These are phyloP conservation scores for Apiospora pterosperma DNA, from an alignment of 2,329 filamentous ascomycete genomes.

Conservation along the genomic window DNA sequence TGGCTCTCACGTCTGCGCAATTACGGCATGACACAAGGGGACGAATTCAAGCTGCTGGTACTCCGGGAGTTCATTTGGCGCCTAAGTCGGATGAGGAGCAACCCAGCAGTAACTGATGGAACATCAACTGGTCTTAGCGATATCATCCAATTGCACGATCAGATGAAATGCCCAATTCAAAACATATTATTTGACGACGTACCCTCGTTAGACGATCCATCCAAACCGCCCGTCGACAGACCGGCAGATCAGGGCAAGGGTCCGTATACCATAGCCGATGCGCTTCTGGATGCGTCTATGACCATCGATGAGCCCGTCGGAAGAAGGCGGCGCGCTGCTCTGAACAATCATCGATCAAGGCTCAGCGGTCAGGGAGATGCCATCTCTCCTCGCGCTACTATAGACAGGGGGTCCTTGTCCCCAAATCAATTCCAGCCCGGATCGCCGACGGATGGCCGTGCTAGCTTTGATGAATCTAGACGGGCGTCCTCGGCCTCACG, in stretches of 20 bases:
- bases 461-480: conserved; percentile 35
- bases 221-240: conserved; percentile 27
- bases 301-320: conserved; percentile 70
- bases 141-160: conserved; percentile 70
- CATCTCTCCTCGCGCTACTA: conserved; percentile 33
- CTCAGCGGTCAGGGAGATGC: conserved; percentile 32
- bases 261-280: conserved; percentile 82
- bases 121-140: conserved; percentile 54
- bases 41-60: conserved; percentile 85
- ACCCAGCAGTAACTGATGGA: conserved; percentile 37
- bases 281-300: conserved; percentile 85
- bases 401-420: conserved; percentile 22
- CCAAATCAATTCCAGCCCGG: conserved; percentile 11
- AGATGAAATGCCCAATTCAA: conserved; percentile 71
- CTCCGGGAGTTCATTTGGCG: conserved; percentile 91
- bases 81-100: conserved; percentile 67
- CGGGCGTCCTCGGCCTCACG: conserved; percentile 30
- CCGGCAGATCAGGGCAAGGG: conserved; percentile 33
- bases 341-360: conserved; percentile 48
- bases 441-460: conserved; percentile 14
- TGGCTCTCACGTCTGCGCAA: conserved; percentile 86
- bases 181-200: conserved; percentile 91
- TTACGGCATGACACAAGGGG: conserved; percentile 75
- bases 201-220: conserved; percentile 44
- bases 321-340: conserved; percentile 47